Conservation (phyloP, 495 filamentous ascomycete genomes). For the Xylaria castorea region DNA sequence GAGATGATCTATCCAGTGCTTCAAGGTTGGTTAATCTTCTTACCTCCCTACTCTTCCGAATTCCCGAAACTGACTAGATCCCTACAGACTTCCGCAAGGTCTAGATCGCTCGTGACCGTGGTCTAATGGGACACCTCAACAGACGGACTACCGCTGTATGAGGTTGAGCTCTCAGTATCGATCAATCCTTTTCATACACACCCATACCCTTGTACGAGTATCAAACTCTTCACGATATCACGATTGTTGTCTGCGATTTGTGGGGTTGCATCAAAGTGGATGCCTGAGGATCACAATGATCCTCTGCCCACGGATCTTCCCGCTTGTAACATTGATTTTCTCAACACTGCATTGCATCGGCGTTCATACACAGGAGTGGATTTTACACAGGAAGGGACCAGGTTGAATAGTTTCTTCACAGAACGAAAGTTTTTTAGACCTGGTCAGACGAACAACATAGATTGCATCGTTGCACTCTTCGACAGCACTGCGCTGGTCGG, state of each 20-base stretch:
- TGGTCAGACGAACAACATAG: slow-evolving; percentile 35
- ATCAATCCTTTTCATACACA: slow-evolving; percentile 22
- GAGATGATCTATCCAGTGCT: slow-evolving; percentile 99
- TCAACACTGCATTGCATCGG: slow-evolving; percentile 61
- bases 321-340: slow-evolving; percentile 49
- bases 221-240: slow-evolving; percentile 56
- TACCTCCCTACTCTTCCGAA: background rate
- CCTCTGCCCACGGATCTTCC: background rate
- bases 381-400: slow-evolving; percentile 43
- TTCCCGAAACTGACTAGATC: slow-evolving; percentile 11
- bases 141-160: background rate
- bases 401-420: slow-evolving; percentile 31
- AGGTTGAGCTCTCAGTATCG: background rate
- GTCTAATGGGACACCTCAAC: background rate
- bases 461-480: slow-evolving; percentile 43
- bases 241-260: slow-evolving; percentile 44
- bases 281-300: background rate
- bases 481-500: slow-evolving; percentile 68
- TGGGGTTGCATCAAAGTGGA: slow-evolving; percentile 23
- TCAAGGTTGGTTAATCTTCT: slow-evolving; percentile 65
- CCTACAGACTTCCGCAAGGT: slow-evolving; percentile 58
- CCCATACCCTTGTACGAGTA: slow-evolving; percentile 63
- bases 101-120: slow-evolving; percentile 34
- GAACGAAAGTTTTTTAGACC: slow-evolving; percentile 33
- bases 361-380: slow-evolving; percentile 49